These are phyloP conservation scores for Xylaria venustula DNA, from an alignment of 495 filamentous ascomycete genomes.

Conservation along the genomic window DNA sequence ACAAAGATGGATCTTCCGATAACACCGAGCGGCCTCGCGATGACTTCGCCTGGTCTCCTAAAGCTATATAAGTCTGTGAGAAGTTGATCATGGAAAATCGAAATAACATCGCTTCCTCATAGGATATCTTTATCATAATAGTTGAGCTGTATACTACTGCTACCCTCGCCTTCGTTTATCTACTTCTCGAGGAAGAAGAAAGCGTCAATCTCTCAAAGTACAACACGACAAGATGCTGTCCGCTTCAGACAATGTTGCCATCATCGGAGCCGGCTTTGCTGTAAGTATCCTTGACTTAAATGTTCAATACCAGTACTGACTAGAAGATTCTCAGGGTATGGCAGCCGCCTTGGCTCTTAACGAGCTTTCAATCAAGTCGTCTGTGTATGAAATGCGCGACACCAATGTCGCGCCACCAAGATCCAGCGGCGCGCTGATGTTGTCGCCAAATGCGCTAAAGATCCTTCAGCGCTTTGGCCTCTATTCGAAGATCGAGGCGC, in stretches of 20 bases:
- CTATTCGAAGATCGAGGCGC: slow-evolving; percentile 33
- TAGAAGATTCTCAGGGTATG: not conserved
- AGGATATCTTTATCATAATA: too few relatives aligned
- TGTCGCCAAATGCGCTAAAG: slow-evolving; percentile 50
- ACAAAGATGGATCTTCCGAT: too few relatives aligned
- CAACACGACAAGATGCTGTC: not conserved
- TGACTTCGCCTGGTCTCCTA: too few relatives aligned
- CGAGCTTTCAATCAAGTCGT: not conserved
- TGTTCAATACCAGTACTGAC: not conserved
- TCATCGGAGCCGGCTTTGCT: slow-evolving; percentile 20
- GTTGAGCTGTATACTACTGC: too few relatives aligned
- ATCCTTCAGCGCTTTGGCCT: slow-evolving; percentile 44
- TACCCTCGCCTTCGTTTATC: too few relatives aligned
- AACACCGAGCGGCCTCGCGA: too few relatives aligned
- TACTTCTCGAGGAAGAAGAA: too few relatives aligned
- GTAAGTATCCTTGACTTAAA: not conserved
- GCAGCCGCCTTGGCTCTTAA: not conserved
- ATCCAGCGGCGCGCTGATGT: slow-evolving; percentile 50
- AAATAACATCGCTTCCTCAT: too few relatives aligned
- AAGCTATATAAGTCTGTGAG: too few relatives aligned
- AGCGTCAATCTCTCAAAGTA: too few relatives aligned
- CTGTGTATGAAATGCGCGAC: slow-evolving; percentile 45
- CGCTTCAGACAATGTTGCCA: slow-evolving; percentile 5
- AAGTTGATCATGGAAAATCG: too few relatives aligned
- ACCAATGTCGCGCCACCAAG: slow-evolving; percentile 22